Conservation (phyloP, 768 basidiomycete species). For the Leccinum longicurvipes region DNA sequence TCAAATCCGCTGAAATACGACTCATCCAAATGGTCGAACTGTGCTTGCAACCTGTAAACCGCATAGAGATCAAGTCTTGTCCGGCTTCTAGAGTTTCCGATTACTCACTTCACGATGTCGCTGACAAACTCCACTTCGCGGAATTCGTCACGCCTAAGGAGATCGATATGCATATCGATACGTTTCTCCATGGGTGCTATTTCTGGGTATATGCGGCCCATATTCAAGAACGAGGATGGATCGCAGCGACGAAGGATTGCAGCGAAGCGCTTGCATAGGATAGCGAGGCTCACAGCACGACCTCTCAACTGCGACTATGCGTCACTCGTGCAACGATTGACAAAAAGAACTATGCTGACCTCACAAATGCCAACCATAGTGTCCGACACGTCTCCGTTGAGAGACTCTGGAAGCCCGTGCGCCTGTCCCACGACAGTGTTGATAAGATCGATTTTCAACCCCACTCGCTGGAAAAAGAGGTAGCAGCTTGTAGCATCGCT, state of each 20-base stretch:
- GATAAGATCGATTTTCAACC: conserved; percentile 83
- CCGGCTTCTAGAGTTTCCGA: neutral
- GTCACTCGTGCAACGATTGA: neutral
- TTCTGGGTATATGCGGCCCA: conserved; percentile 81
- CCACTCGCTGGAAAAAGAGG: conserved; percentile 89
- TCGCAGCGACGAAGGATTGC: conserved; percentile 78
- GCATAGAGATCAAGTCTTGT: neutral
- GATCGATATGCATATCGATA: conserved; percentile 87
- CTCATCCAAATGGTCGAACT: conserved; percentile 90
- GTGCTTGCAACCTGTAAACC: conserved; percentile 74
- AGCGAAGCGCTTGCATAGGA: conserved; percentile 86
- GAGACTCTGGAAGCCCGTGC: conserved; percentile 80
- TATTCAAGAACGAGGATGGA: conserved; percentile 79
- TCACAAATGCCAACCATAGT: conserved; percentile 93
- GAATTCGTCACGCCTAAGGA: conserved; percentile 85
- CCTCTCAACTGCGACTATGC: conserved; percentile 64
- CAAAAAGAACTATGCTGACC: conserved; percentile 39
- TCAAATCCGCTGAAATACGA: conserved; percentile 81
- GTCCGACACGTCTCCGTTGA: conserved; percentile 80
- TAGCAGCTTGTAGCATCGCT: conserved; percentile 86
- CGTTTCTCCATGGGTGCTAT: conserved; percentile 86
- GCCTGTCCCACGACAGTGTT: conserved; percentile 77
- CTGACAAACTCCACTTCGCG: conserved; percentile 89
- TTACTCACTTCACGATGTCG: conserved; percentile 78
- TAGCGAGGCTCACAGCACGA: conserved; percentile 74